Evolutionary conservation across 2,329 filamentous ascomycete genomes (phyloP).

Genomic region (Nannizzia gypsea): DNA sequence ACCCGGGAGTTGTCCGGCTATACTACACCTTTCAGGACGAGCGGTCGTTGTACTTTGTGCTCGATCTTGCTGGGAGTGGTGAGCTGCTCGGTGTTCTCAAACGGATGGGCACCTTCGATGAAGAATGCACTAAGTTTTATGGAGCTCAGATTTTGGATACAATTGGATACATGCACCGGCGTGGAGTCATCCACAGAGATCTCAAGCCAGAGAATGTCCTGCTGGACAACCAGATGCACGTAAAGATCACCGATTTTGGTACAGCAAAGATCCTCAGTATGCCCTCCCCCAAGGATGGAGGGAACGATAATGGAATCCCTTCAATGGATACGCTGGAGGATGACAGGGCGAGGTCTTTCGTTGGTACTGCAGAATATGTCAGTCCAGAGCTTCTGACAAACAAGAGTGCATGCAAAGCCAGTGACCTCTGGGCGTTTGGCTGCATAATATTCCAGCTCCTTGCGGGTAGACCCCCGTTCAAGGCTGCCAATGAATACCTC

Average conservation of each 20-base stretch:
- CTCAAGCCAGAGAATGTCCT: conserved; percentile 95
- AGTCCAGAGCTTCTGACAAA: conserved; percentile 94
- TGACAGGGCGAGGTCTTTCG: conserved; percentile 79
- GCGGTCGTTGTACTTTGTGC: conserved; percentile 86
- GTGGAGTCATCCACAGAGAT: conserved; percentile 91
- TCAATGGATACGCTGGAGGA: conserved; percentile 46
- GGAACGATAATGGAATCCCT: conserved; percentile 35
- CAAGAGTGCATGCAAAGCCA: conserved; percentile 94
- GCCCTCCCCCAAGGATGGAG: conserved; percentile 34
- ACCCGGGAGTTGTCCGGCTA: conserved; percentile 87
- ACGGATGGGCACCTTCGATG: conserved; percentile 85
- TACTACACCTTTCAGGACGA: conserved; percentile 99
- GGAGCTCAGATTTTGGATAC: conserved; percentile 91
- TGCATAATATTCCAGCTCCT: conserved; percentile 96
- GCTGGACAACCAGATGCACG: conserved; percentile 87
- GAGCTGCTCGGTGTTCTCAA: conserved; percentile 88
- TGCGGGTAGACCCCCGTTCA: conserved; percentile 93
- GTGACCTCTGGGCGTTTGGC: conserved; percentile 95
- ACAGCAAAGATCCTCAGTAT: conserved; percentile 82
- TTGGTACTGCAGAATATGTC: conserved; percentile 95
- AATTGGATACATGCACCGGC: conserved; percentile 95
- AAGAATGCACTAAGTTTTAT: conserved; percentile 90
- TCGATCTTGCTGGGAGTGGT: conserved; percentile 84
- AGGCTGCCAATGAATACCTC: conserved; percentile 86
- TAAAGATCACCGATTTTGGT: conserved; percentile 98